Evolutionary conservation across 108 stramenopile genomes (phyloP), one percentile per base, ranked within the genome.

Genomic region (Skeletonema grethae): DNA sequence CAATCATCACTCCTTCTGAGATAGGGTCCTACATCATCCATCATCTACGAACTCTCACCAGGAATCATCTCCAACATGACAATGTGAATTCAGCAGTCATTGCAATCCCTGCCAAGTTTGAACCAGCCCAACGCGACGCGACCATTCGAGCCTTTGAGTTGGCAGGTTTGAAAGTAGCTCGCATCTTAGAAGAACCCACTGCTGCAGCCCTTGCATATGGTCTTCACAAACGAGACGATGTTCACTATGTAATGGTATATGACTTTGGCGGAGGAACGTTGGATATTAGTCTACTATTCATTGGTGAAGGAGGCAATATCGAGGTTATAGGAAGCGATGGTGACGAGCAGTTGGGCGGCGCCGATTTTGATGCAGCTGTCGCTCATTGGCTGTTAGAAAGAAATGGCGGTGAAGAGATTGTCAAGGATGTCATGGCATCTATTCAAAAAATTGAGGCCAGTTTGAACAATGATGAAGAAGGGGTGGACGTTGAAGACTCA

Each of bases 261-360:
- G 98, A 99, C 69, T 97, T 98, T 82, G 98, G 97, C 25, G 98
- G 98, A 31, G 98, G 98, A 20, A 99, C 98, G 6, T 82, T 99
- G 38, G 98, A 98, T 79, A 92, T 99, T 60, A 93, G 92, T 10
- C 46, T 99, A 4, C 58, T 99, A 41, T 97, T 95, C 65, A 92
- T 99, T 24, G 75, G 79, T 22, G 84, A 92, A 28, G 98, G 97
- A 15, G 98, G 98, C 8, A 94, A 82, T 61, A 93, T 92, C 50
- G 94, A 97, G 58, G 98, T 98, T 38, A 85, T 96, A 71, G 96
- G 90, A 25, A 91, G 88, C 70, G 97, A 95, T 55, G 97, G 97
- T 31, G 97, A 98, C 70, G 89, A 95, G 66, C 79, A 84, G 48
- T 70, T 97, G 55, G 96, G 96, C 11, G 97, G 92, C 20, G 88